phyloP scores from a whole-genome alignment of 768 basidiomycete species.

The Suillus hirtellus region DNA sequence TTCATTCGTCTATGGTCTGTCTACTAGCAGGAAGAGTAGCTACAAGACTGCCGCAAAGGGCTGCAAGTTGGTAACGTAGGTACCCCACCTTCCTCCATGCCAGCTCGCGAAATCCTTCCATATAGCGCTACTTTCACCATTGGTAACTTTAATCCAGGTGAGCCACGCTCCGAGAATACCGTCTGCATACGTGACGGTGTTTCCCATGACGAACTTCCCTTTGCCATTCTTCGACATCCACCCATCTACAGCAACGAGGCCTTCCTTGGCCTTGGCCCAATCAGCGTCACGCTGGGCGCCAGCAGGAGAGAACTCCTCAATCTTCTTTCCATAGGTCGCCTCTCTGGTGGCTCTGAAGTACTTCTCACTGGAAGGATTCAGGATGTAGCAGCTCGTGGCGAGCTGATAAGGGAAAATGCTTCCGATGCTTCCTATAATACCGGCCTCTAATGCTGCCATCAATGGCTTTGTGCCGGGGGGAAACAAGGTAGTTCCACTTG shows the following conservation, averaged over 20 bases:
- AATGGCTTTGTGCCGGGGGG: constrained; percentile 41
- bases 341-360: constrained; percentile 40
- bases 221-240: constrained; percentile 33
- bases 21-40: background rate
- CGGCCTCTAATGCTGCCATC: constrained; percentile 38
- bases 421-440: constrained; percentile 16
- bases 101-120: constrained; percentile 38
- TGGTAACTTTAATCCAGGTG: constrained; percentile 34
- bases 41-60: constrained; percentile 30
- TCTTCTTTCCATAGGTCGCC: constrained; percentile 29
- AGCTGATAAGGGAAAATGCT: constrained; percentile 19
- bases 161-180: constrained; percentile 34
- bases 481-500: constrained; percentile 39
- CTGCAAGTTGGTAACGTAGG: constrained; percentile 31
- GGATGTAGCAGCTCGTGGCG: constrained; percentile 10
- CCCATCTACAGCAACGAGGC: constrained; percentile 24
- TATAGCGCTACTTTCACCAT: constrained; percentile 27
- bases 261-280: constrained; percentile 30
- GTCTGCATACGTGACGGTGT: constrained; percentile 37
- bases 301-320: constrained; percentile 37
- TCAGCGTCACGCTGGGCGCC: constrained; percentile 27
- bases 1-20: background rate
- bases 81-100: constrained; percentile 42
- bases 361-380: constrained; percentile 30
- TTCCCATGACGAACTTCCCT: constrained; percentile 37